Evolutionary conservation across 176 grass and related monocot species (phyloP), one percentile per base, ranked within the genome.

Genomic region (Hsuehochloa calcarea): DNA sequence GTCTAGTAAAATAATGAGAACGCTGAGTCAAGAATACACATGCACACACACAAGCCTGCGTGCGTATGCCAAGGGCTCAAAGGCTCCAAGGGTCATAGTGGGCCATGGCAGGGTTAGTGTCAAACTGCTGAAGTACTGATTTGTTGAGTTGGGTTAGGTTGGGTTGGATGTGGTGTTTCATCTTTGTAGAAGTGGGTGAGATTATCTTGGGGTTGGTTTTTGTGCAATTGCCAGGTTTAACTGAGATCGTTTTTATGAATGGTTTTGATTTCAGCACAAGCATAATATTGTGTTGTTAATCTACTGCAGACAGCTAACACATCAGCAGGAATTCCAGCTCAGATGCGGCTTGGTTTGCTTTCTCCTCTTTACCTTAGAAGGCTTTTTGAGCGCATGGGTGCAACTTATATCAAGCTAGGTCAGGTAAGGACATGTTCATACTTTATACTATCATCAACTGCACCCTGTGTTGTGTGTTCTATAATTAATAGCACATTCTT

Each of bases 321-420:
- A 44, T 80, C 91, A 85, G 73, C 62, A 64, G 85, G 91, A 79
- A 84, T 98, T 63, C 81, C 93, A 83, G 41, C 74, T 78, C 85
- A 92, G 75, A 79, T 93, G 91, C 93, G 72, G 59, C 78, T 89
- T 63, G 92, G 92, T 81, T 94, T 98, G 80, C 89, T 98, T 83
- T 98, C 96, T 60, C 96, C 96, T 52, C 27, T 90, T 87, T 98
- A 95, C 82, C 74, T 98, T 59, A 89, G 93, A 63, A 92, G 78
- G 31, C 77, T 98, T 76, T 98, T 98, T 85, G 96, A 95, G 87
- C 85, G 89, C 38, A 95, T 98, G 96, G 96, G 93, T 85, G 93
- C 96, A 74, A 98, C 96, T 89, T 98, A 98, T 80, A 92, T 98
- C 85, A 98, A 98, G 80, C 87, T 98, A 79, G 96, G 96, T 59